Percentiles rank a stretch among this genome's conserved stretches.
These are phyloP conservation scores for Cornus florida DNA, from an alignment of 148 eudicot species.

Conservation along the genomic window DNA sequence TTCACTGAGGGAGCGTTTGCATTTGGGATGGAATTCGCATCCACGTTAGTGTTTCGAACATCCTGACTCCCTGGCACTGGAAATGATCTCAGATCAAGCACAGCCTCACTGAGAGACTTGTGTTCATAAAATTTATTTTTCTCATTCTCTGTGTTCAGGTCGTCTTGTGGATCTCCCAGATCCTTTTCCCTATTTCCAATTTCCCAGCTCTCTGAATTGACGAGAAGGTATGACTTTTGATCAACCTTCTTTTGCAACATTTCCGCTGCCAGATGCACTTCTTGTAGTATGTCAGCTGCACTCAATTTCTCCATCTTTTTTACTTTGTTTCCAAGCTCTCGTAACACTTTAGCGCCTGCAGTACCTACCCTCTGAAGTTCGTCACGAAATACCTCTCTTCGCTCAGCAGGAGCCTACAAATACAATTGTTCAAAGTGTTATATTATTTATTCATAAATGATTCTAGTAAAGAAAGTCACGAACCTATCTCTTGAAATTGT, in stretches of 20 bases:
- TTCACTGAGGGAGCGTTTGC: constrained; percentile 11
- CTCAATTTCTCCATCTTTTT: constrained; percentile 70
- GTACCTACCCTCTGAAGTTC: constrained; percentile 76
- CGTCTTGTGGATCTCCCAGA: constrained; percentile 32
- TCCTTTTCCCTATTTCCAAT: constrained; percentile 34
- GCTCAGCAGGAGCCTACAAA: constrained; percentile 77
- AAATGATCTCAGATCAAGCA: constrained; percentile 18
- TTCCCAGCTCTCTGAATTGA: constrained; percentile 76
- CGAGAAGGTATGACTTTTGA: constrained; percentile 70
- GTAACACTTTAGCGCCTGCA: constrained; percentile 78
- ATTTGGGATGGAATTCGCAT: constrained; percentile 7
- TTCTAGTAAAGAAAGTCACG: not conserved
- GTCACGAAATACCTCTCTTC: constrained; percentile 56
- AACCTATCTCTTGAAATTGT: too few relatives aligned
- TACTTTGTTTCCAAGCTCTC: constrained; percentile 69
- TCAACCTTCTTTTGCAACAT: constrained; percentile 70
- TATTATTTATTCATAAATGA: too few relatives aligned
- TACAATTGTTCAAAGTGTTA: not conserved
- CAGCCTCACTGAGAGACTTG: constrained; percentile 28
- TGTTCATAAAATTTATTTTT: constrained; percentile 28
- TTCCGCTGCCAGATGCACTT: constrained; percentile 74
- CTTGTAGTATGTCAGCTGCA: constrained; percentile 41
- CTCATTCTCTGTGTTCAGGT: constrained; percentile 25
- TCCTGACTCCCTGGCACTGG: constrained; percentile 33
- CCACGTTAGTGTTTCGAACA: constrained; percentile 6